phyloP scores from a whole-genome alignment of 2,329 filamentous ascomycete species.

The Trichoderma gracile region DNA sequence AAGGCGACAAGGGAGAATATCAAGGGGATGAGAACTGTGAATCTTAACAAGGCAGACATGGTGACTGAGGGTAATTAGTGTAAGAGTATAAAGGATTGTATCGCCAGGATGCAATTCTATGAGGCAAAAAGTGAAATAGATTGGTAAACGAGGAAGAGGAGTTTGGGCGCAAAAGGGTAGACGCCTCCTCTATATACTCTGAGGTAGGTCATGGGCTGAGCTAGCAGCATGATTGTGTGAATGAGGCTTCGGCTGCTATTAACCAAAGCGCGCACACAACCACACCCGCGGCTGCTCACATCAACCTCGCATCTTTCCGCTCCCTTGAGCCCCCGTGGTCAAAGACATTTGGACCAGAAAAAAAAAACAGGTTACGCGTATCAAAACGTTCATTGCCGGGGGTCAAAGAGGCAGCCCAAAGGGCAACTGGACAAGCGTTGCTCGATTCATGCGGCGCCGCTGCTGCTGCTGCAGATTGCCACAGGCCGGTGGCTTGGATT shows the following conservation, averaged over 20 bases:
- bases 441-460: background rate
- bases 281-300: constrained; percentile 4
- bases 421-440: background rate
- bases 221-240: constrained; percentile 11
- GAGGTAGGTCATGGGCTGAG: background rate
- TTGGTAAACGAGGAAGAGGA: background rate
- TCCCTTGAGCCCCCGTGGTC: too few species aligned
- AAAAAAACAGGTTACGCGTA: background rate
- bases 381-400: background rate
- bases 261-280: background rate
- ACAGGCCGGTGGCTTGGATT: constrained; percentile 1
- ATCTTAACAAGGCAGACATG: constrained; percentile 31
- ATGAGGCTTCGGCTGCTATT: constrained; percentile 2
- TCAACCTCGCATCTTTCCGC: background rate
- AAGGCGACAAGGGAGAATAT: constrained; percentile 42
- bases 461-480: constrained; percentile 11
- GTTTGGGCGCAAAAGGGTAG: too few species aligned
- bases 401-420: constrained; percentile 18
- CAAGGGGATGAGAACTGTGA: constrained; percentile 41
- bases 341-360: constrained; percentile 12
- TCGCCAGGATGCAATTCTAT: background rate
- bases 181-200: constrained; percentile 4
- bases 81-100: background rate
- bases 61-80: background rate
- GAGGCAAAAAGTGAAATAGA: background rate